phyloP scores from a whole-genome alignment of 169 alveolate genomes.

The Eimeria praecox region DNA sequence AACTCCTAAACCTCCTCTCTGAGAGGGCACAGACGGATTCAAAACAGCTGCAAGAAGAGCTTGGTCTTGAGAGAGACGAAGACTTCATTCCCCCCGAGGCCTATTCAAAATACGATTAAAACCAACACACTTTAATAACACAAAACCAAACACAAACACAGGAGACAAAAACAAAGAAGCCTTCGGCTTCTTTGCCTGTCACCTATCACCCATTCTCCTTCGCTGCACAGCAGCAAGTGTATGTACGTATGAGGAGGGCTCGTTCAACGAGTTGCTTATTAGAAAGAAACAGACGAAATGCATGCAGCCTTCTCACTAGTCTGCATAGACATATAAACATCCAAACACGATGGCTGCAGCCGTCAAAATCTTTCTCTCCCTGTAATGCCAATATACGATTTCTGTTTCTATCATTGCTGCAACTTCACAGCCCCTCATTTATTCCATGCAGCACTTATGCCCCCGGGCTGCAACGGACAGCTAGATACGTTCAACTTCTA shows the following conservation, averaged over 20 bases:
- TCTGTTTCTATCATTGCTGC: neutral
- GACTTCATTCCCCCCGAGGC: conserved; percentile 79
- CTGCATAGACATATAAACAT: neutral
- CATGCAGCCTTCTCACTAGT: neutral
- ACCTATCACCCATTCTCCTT: too few species aligned
- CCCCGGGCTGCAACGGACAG: neutral
- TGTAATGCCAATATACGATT: neutral
- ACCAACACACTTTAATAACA: too few species aligned
- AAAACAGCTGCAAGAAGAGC: conserved; percentile 44
- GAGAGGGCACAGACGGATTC: conserved; percentile 45
- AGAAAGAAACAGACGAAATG: neutral
- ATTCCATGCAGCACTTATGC: neutral
- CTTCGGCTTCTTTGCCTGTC: neutral
- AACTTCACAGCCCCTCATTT: neutral
- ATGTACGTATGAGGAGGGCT: neutral
- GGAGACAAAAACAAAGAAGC: neutral
- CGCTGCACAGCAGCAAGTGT: neutral
- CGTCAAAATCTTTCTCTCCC: neutral
- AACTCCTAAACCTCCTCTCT: conserved; percentile 30
- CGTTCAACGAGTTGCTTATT: neutral
- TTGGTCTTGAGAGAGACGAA: conserved; percentile 77
- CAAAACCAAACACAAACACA: neutral
- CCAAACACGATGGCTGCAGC: neutral
- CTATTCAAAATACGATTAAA: conserved; percentile 9
- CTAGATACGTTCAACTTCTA: neutral